Conservation (phyloP, 495 filamentous ascomycete species). For the Trichoderma virens region DNA sequence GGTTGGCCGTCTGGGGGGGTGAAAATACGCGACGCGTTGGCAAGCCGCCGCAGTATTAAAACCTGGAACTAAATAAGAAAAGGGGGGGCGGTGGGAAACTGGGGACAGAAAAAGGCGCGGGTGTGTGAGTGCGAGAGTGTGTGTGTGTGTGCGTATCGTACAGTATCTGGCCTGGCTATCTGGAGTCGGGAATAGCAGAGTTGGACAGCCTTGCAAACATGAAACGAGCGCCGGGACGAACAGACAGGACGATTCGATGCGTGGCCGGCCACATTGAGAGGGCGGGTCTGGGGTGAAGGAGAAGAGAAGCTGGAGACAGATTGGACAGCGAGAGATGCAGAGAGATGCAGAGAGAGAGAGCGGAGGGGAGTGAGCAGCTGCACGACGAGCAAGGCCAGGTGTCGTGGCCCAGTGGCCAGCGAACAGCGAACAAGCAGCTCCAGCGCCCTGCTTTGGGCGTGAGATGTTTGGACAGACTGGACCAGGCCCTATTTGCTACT, state of each 20-base stretch:
- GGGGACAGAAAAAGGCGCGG: slow-evolving; percentile 17
- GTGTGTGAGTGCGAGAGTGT: background rate
- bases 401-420: slow-evolving; percentile 5
- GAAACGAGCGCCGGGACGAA: background rate
- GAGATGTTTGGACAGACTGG: background rate
- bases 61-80: slow-evolving; percentile 3
- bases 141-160: background rate
- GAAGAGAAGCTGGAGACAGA: slow-evolving; percentile 12
- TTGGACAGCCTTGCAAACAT: background rate
- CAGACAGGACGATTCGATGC: background rate
- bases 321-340: slow-evolving; percentile 8
- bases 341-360: background rate
- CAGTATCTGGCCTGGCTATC: background rate
- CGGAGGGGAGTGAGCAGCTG: slow-evolving; percentile 8
- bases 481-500: background rate
- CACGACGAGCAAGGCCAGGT: background rate
- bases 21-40: slow-evolving; percentile 11
- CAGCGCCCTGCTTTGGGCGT: slow-evolving; percentile 3
- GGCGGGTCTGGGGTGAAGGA: slow-evolving; percentile 4
- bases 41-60: background rate
- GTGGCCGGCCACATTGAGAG: background rate
- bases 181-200: background rate
- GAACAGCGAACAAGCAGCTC: background rate
- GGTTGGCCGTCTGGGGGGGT: slow-evolving; percentile 7
- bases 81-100: slow-evolving; percentile 17